Evolutionary conservation across 495 filamentous ascomycete genomes (phyloP).

Genomic region (Paragyromitra xinjiangensis): DNA sequence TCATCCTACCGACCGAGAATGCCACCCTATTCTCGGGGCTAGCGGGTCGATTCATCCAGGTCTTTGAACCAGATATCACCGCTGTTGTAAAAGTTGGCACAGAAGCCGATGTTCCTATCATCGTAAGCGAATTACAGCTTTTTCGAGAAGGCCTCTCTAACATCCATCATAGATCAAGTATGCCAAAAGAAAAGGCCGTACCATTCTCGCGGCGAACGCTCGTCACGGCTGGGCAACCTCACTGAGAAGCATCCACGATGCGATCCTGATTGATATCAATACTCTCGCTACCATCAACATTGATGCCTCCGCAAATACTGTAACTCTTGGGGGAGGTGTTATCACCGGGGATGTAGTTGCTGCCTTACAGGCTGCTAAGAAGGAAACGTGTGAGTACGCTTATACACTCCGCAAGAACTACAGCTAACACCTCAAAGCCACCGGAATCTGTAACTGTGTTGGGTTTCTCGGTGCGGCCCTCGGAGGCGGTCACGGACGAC

Average conservation of each 20-base stretch:
- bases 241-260: neutral
- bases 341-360: constrained; percentile 58
- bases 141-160: neutral
- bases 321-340: constrained; percentile 64
- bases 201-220: neutral
- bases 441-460: constrained; percentile 62
- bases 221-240: constrained; percentile 17
- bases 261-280: constrained; percentile 15
- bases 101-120: constrained; percentile 65
- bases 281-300: constrained; percentile 44
- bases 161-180: neutral
- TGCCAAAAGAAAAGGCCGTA: neutral
- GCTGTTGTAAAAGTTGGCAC: constrained; percentile 63
- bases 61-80: constrained; percentile 60
- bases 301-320: constrained; percentile 61
- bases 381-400: constrained; percentile 58
- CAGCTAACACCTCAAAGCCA: neutral
- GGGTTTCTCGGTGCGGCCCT: constrained; percentile 66
- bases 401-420: neutral
- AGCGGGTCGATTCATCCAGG: constrained; percentile 62
- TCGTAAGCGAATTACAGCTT: constrained; percentile 57
- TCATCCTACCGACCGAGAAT: constrained; percentile 2
- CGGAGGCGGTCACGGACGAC: constrained; percentile 69
- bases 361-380: constrained; percentile 58
- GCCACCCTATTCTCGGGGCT: constrained; percentile 56